Percentiles rank a stretch among this genome's conserved stretches.
phyloP scores from a whole-genome alignment of 352 stramenopile genomes.

The Phytophthora megakarya region DNA sequence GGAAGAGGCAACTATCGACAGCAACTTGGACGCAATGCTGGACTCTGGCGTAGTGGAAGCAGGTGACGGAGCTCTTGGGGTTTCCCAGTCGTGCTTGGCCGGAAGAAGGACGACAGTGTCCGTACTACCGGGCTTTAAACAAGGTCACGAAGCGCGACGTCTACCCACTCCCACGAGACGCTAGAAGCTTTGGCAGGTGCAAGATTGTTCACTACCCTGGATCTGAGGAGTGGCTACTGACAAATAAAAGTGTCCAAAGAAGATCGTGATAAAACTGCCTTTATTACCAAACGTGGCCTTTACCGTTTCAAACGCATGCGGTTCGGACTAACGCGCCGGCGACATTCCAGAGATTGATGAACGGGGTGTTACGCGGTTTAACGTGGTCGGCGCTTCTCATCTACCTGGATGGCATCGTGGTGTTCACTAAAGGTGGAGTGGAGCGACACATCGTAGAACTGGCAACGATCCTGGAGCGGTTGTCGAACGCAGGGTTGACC shows the following conservation, averaged over 20 bases:
- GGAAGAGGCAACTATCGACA: neutral
- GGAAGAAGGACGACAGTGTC: neutral
- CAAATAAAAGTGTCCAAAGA: neutral
- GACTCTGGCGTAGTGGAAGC: neutral
- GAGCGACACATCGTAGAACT: neutral
- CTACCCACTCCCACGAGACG: neutral
- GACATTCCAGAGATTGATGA: conserved; percentile 1
- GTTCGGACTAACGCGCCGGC: neutral
- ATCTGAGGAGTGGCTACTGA: neutral
- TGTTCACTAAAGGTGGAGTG: neutral
- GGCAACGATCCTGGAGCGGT: neutral
- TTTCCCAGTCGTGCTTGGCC: neutral
- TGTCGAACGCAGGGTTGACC: too few species aligned
- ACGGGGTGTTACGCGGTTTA: neutral
- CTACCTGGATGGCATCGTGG: neutral
- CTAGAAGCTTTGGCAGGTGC: neutral
- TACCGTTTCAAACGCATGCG: neutral
- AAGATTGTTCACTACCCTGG: neutral
- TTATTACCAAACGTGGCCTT: neutral
- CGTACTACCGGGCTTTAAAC: neutral
- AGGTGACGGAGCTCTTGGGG: neutral
- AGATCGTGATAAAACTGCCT: neutral
- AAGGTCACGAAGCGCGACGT: neutral
- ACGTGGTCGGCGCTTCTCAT: neutral
- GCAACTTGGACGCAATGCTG: neutral